Conservation (phyloP, 768 basidiomycete genomes). For the Royoungia palumana region DNA sequence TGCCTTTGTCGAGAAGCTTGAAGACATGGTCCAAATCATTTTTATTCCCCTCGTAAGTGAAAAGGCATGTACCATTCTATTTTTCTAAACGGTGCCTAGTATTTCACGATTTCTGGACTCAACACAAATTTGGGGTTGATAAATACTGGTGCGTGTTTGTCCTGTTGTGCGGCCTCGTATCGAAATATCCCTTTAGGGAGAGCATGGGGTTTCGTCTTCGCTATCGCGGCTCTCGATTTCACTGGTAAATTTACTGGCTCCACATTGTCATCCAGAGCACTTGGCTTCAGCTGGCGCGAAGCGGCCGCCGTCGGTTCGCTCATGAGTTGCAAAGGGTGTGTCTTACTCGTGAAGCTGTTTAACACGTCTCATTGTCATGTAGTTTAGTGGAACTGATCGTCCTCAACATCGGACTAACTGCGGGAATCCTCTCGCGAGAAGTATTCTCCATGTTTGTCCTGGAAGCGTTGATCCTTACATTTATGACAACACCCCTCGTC, state of each 20-base stretch:
- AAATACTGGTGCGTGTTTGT: constrained; percentile 52
- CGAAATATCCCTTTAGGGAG: constrained; percentile 41
- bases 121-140: constrained; percentile 85
- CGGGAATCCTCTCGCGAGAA: constrained; percentile 67
- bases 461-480: constrained; percentile 78
- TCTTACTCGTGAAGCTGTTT: constrained; percentile 19
- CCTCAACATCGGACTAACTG: constrained; percentile 86
- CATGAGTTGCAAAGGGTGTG: constrained; percentile 94
- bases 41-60: constrained; percentile 80
- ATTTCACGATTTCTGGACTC: constrained; percentile 93
- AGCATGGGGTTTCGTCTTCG: constrained; percentile 86
- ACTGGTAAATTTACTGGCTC: constrained; percentile 88
- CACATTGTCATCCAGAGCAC: constrained; percentile 57
- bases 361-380: constrained; percentile 1
- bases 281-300: constrained; percentile 82
- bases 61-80: not conserved
- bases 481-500: constrained; percentile 82
- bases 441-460: constrained; percentile 97
- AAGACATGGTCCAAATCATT: constrained; percentile 89
- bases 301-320: constrained; percentile 81
- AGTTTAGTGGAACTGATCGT: constrained; percentile 93
- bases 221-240: constrained; percentile 77
- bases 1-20: constrained; percentile 84
- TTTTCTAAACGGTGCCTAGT: constrained; percentile 41
- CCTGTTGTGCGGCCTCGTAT: not conserved